Percentiles rank a stretch among this genome's conserved stretches.
Conservation (phyloP, 2,329 filamentous ascomycete genomes). For the Aspergillus pseudoglaucus region DNA sequence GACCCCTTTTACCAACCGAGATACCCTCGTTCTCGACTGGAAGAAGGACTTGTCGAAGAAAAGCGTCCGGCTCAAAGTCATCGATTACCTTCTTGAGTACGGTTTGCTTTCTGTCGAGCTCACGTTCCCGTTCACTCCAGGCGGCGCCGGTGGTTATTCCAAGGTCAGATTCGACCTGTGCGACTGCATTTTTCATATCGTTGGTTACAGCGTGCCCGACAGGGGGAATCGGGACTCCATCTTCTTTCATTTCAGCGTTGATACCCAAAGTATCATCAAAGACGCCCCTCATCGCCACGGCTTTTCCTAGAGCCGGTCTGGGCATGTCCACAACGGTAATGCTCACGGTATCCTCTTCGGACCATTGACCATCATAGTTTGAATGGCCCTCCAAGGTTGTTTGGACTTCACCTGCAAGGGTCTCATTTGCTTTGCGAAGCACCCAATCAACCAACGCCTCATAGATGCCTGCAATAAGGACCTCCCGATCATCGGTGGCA, state of each 20-base stretch:
- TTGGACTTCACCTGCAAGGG: slow-evolving; percentile 70
- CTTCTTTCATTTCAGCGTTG: slow-evolving; percentile 94
- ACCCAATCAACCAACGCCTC: slow-evolving; percentile 95
- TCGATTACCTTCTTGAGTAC: slow-evolving; percentile 79
- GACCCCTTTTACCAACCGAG: slow-evolving; percentile 66
- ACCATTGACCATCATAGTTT: slow-evolving; percentile 59
- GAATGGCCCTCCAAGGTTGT: slow-evolving; percentile 60
- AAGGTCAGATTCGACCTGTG: slow-evolving; percentile 69
- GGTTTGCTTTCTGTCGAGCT: slow-evolving; percentile 73
- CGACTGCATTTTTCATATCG: slow-evolving; percentile 78
- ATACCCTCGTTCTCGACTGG: slow-evolving; percentile 73
- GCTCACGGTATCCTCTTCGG: slow-evolving; percentile 73
- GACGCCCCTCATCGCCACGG: slow-evolving; percentile 77
- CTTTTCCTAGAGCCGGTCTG: slow-evolving; percentile 72
- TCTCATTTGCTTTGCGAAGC: slow-evolving; percentile 76
- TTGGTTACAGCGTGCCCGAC: slow-evolving; percentile 75
- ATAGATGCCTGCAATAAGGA: slow-evolving; percentile 79
- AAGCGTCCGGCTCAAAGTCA: slow-evolving; percentile 75
- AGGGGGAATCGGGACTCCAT: slow-evolving; percentile 70
- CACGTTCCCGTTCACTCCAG: slow-evolving; percentile 66
- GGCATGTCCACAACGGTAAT: slow-evolving; percentile 86
- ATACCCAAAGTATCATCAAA: slow-evolving; percentile 93
- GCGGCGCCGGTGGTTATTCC: slow-evolving; percentile 64
- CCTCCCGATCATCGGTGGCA: slow-evolving; percentile 74
- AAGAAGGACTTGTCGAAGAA: slow-evolving; percentile 74